Conservation (phyloP, 805 yeast species). For the Yarrowia keelungensis region DNA sequence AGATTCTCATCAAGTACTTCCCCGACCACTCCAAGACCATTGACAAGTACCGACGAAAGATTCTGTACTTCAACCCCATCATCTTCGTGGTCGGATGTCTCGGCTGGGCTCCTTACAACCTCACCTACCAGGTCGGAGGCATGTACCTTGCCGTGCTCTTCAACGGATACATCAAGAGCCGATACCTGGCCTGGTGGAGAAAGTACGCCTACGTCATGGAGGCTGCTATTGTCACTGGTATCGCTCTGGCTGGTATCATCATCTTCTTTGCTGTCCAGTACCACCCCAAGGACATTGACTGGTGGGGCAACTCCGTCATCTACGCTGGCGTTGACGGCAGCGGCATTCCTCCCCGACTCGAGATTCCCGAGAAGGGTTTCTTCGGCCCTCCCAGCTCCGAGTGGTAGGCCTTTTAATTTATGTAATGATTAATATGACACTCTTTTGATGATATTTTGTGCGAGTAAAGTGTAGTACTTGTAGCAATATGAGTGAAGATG, state of each 20-base stretch:
- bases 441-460: too few species aligned
- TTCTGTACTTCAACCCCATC: slow-evolving; percentile 35
- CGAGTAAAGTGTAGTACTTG: too few species aligned
- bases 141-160: slow-evolving; percentile 24
- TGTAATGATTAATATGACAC: slow-evolving; percentile 8
- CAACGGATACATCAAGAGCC: slow-evolving; percentile 32
- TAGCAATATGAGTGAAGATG: too few species aligned
- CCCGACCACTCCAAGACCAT: slow-evolving; percentile 5
- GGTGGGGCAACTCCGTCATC: slow-evolving; percentile 26
- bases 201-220: slow-evolving; percentile 35
- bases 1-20: slow-evolving; percentile 29
- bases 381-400: slow-evolving; percentile 33
- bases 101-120: slow-evolving; percentile 35
- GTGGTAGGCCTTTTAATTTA: slow-evolving; percentile 9
- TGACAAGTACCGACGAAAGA: slow-evolving; percentile 25
- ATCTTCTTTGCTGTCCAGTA: slow-evolving; percentile 29
- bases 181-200: slow-evolving; percentile 33
- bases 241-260: slow-evolving; percentile 30
- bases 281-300: slow-evolving; percentile 28
- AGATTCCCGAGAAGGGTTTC: slow-evolving; percentile 12
- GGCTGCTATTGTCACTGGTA: slow-evolving; percentile 34
- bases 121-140: slow-evolving; percentile 34
- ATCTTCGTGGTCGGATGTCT: slow-evolving; percentile 29
- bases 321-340: not conserved
- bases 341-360: slow-evolving; percentile 6